These are phyloP conservation scores for Pascua guehoae DNA, from an alignment of 1,284 basidiomycete genomes.

Conservation along the genomic window DNA sequence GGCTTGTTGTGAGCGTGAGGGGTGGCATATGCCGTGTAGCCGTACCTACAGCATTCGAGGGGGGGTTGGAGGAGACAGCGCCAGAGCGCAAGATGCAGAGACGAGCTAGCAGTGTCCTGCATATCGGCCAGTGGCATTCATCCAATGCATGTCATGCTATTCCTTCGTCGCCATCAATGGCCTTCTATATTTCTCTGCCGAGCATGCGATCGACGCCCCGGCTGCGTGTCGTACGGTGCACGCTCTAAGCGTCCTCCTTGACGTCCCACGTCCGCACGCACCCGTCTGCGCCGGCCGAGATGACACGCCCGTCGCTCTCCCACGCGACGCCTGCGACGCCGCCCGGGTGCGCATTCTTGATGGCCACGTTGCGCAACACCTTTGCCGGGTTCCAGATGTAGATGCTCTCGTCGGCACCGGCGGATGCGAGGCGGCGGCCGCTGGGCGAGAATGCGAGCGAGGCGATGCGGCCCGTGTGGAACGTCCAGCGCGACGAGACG, in stretches of 20 bases:
- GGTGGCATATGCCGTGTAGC: background rate
- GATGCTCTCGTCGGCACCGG: slow-evolving; percentile 84
- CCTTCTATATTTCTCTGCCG: background rate
- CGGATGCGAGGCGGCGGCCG: slow-evolving; percentile 73
- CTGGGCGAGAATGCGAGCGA: slow-evolving; percentile 74
- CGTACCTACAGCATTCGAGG: background rate
- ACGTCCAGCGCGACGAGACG: slow-evolving; percentile 75
- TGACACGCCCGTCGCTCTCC: slow-evolving; percentile 62
- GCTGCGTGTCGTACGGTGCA: no score
- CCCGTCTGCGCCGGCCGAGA: slow-evolving; percentile 77
- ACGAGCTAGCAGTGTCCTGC: no score
- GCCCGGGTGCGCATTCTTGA: slow-evolving; percentile 79
- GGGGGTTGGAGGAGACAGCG: background rate
- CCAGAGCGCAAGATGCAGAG: background rate
- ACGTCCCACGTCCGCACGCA: slow-evolving; percentile 67
- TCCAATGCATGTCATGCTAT: background rate
- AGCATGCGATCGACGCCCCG: background rate
- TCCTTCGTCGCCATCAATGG: background rate
- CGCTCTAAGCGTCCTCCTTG: slow-evolving; percentile 3
- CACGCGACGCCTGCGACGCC: slow-evolving; percentile 79
- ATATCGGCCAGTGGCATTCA: no score
- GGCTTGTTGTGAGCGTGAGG: slow-evolving; percentile 38
- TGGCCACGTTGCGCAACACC: slow-evolving; percentile 71
- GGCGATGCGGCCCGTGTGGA: slow-evolving; percentile 78
- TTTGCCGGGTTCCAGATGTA: slow-evolving; percentile 82